Evolutionary conservation across 495 filamentous ascomycete genomes (phyloP), one percentile per base, ranked within the genome.

Genomic region (Tuber indicum): DNA sequence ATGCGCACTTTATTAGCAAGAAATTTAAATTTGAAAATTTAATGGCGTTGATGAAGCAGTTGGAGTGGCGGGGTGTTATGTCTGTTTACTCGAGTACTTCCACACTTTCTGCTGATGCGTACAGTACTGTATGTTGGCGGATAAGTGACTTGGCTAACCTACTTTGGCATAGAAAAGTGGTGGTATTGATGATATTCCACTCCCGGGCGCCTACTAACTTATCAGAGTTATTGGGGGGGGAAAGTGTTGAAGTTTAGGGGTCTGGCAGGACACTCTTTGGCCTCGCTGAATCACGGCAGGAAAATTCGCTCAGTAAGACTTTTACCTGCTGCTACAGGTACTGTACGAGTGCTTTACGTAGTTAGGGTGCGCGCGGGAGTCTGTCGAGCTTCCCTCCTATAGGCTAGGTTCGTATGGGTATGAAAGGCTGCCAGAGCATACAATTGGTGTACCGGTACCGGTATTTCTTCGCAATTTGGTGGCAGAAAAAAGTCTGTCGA

Each of bases 201-300:
- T 91, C 90, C 82, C 89, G 92, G 52, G 86, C 87, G 62, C 87
- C 89, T 70, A 93, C 92, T 10, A 89, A 32, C 32, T 94, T 75
- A 83, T 83, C 75, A 83, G 83, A 66, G 86, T 97, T 72, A 84
- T 97, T 8, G 89, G 89, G 52, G 84, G 52, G 84, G 86, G 36
- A 86, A 91, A 75, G 91, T 93, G 26, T 91, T 97, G 88, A 86
- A 86, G 73, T 87, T 88, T 4, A 86, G 87, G 16, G 92, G 94
- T 0, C 85, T 96, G 17, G 86, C 88, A 7, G 91, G 92, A 0
- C 85, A 94, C 2, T 91, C 87, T 1, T 86, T 87, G 76, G 88
- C 91, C 76, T 91, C 90, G 9, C 84, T 96, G 0, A 89, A 92
- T 75, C 84, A 88, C 66, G 85, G 0, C 75, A 81, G 4, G 92